A percentile compares a stretch with the other conserved stretches of the same genome.
Conservation (phyloP, 352 stramenopile species). For the Ochromonadaceae sp. region DNA sequence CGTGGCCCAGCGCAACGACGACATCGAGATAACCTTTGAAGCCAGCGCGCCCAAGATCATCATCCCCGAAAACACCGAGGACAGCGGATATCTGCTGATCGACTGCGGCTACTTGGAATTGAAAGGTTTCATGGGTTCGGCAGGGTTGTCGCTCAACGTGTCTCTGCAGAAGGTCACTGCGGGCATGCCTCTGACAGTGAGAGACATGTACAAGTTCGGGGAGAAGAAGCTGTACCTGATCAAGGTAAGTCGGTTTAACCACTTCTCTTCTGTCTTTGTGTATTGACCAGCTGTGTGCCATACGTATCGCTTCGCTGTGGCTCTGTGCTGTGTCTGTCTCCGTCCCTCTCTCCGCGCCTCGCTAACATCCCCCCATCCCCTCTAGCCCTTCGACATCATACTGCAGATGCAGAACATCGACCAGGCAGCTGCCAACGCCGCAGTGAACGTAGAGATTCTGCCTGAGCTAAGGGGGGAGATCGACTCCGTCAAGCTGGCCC, state of each 20-base stretch:
- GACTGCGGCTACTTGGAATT: neutral
- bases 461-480: neutral
- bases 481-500: neutral
- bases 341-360: too few relatives aligned
- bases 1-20: too few relatives aligned
- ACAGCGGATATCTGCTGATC: slow-evolving; percentile 7
- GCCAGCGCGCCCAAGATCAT: slow-evolving; percentile 12
- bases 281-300: too few relatives aligned
- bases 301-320: neutral
- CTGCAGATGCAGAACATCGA: neutral
- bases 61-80: slow-evolving; percentile 2
- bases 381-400: neutral
- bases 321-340: neutral
- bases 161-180: neutral
- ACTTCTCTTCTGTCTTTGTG: too few relatives aligned
- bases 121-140: neutral
- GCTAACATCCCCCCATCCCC: too few relatives aligned
- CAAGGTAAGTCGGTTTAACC: neutral
- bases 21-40: neutral
- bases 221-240: slow-evolving; percentile 6
- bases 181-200: neutral
- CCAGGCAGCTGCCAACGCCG: neutral
- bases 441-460: neutral
- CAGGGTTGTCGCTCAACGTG: neutral
- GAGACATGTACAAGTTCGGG: neutral